Base-by-base conservation (phyloP, 495 filamentous ascomycete species). In the Delitschia confertaspora region DNA sequence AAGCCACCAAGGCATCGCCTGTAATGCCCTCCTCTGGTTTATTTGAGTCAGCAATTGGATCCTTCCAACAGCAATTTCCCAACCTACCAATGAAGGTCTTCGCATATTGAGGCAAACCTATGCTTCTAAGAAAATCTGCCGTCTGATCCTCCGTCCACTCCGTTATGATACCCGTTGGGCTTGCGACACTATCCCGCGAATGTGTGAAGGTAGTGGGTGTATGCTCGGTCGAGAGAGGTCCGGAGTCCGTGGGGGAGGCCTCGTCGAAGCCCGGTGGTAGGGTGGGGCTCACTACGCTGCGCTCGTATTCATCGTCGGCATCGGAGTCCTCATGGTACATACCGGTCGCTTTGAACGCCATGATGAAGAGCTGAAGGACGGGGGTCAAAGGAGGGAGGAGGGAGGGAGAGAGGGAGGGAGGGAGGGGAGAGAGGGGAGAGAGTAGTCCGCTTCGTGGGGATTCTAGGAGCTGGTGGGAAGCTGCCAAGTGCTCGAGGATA, bases 221-320 rank as follows among this genome's bases (percentile, higher is more conserved):
- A 55, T 91, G 84, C 59, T 93, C 84, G 47, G 82, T 71, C 1
- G 83, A 89, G 14, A 79, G 76, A 21, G 77, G 83, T 21, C 85
- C 84, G 21, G 86, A 88, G 50, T 87, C 82, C 32, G 79, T 87
- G 23, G 82, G 83, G 20, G 82, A 88, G 31, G 70, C 70, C 60
- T 93, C 51, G 16, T 42, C 86, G 46, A 78, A 85, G 57, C 91
- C 85, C 43, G 77, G 80, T 37, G 71, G 80, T 35, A 85, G 70
- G 24, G 78, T 70, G 19, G 85, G 85, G 0, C 83, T 88, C 51
- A 82, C 75, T 21, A 86, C 70, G 53, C 80, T 85, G 51, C 85
- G 73, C 67, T 93, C 87, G 61, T 89, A 93, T 71, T 95, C 88
- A 62, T 93, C 88, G 62, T 95, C 88, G 59, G 86, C 88, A 59